These are phyloP conservation scores for Syncephalastrum racemosum DNA, from an alignment of 371 early-diverging fungal species.

Conservation along the genomic window DNA sequence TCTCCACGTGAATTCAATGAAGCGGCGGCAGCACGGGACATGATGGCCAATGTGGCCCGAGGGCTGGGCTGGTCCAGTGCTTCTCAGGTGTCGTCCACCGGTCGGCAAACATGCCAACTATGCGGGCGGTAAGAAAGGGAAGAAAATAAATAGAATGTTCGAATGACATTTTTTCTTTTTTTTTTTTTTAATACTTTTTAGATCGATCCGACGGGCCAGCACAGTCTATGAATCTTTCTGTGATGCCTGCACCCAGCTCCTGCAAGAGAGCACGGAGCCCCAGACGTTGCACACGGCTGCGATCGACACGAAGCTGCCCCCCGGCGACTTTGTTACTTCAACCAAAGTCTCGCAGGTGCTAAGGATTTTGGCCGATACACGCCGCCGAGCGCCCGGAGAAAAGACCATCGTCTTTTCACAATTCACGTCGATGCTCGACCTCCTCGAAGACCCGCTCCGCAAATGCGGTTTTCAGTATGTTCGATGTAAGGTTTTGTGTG, in stretches of 20 bases:
- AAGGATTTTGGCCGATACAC: conserved; percentile 39
- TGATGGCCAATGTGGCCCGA: conserved; percentile 30
- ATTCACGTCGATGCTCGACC: conserved; percentile 76
- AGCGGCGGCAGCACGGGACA: conserved; percentile 17
- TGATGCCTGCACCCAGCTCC: conserved; percentile 11
- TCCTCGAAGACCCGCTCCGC: conserved; percentile 69
- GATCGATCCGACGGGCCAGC: neutral
- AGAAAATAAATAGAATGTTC: conserved; percentile 1
- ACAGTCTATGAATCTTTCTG: conserved; percentile 12
- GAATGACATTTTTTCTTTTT: conserved; percentile 1
- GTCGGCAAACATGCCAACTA: conserved; percentile 26
- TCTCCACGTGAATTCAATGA: conserved; percentile 13
- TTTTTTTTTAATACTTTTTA: neutral
- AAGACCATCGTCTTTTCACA: conserved; percentile 91
- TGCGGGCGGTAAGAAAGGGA: conserved; percentile 31
- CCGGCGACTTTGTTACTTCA: neutral
- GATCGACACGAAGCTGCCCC: neutral
- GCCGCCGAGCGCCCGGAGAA: conserved; percentile 32
- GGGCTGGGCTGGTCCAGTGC: conserved; percentile 31
- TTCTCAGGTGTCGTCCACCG: conserved; percentile 5
- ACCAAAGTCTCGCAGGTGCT: conserved; percentile 54
- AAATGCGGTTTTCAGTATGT: conserved; percentile 60
- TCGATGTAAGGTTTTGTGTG: conserved; percentile 34
- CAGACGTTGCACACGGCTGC: neutral
- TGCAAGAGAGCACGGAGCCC: conserved; percentile 9